Base-by-base conservation (phyloP, 2,329 filamentous ascomycete species). In the Fusarium coffeatum region DNA sequence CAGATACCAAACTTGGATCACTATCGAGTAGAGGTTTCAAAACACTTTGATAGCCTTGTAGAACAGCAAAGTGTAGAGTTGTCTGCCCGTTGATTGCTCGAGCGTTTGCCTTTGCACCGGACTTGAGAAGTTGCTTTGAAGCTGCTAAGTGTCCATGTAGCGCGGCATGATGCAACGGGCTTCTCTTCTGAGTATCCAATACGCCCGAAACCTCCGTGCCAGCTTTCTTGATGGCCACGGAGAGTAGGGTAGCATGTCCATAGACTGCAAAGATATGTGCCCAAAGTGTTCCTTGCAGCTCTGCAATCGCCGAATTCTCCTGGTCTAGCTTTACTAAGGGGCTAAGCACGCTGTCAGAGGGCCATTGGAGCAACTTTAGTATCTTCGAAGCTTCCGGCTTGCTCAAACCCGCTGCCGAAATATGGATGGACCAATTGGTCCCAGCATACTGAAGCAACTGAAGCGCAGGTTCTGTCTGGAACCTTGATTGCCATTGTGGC, bases 41-140 rank as follows among this genome's bases (percentile, higher is more conserved):
- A 15, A 48, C 23, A 12, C 27, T 48, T 27, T 60, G 57, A 3
- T 48, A 34, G 8, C 57, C 53, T 13, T 60, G 57, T 10, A 60
- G 11, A 8, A 23, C 25, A 5, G 53, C 57, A 25, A 23, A 58
- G 22, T 60, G 53, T 6, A 60, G 42, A 13, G 53, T 22, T 41
- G 53, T 60, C n/a, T 60, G 43, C 6, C 42, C 53, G 13, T 11
- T 15, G 6, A n/a, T n/a, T n/a, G 53, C 15, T 25, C 34, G 57
- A 10, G 18, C 20, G 22, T 46, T 43, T 6, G 27, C 18, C 18
- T 27, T 58, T 28, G 42, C 42, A 27, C 53, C 57, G 9, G n/a
- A 58, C 32, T 48, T 60, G 3, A 60, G 53, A 5, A 58, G 57
- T 10, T 60, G 57, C 15, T 60, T 58, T 3, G 32, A 22, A 27